Base-by-base conservation (phyloP, 352 stramenopile genomes). In the Phytopythium ostracodes region DNA sequence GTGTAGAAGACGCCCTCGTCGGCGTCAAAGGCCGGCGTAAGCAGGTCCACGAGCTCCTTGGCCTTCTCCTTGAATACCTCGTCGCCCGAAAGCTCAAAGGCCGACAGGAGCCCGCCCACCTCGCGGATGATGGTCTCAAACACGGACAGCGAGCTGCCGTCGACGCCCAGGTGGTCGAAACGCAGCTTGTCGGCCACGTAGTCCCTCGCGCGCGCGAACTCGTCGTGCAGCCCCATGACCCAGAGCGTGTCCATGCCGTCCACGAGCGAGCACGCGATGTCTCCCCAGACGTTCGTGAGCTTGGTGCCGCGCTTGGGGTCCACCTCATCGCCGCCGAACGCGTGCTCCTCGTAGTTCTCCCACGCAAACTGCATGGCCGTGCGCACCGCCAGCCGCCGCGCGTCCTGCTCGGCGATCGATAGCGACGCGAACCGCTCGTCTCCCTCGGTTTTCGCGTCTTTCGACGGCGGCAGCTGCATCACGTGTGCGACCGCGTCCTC, bases 41-140 rank as follows among this genome's bases (percentile, higher is more conserved):
- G 73, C 47, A 92, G 62, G 33, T 97, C 81, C 60, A 93, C 96
- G 47, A 99, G 81, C 70, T 99, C 94, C 33, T 84, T 62, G 15
- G 97, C 97, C 62, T 98, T 96, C 15, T 91, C 71, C 54, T 98
- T 88, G 73, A 99, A 98, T 20, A 94, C 64, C 6, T 53, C 59
- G 71, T 97, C 88, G 1, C 65, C 46, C 20, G 94, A 93, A 35
- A 99, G 72, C 63, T 97, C 87, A 73, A 97, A 99, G 0, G 97
- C 97, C 38, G 91, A 93, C 12, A 99, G 81, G 7, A 99, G 78
- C 11, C 98, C 98, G 22, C 97, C 98, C 5, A 99, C 81, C 71
- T 95, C 93, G 25, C 97, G 92, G 83, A 99, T 99, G 46, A 97
- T 99, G 1, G 96, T 99, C 82, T 99, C 98, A 80, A 99, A 99